phyloP scores from a whole-genome alignment of 2,329 filamentous ascomycete genomes.

The Didymella segeticola region DNA sequence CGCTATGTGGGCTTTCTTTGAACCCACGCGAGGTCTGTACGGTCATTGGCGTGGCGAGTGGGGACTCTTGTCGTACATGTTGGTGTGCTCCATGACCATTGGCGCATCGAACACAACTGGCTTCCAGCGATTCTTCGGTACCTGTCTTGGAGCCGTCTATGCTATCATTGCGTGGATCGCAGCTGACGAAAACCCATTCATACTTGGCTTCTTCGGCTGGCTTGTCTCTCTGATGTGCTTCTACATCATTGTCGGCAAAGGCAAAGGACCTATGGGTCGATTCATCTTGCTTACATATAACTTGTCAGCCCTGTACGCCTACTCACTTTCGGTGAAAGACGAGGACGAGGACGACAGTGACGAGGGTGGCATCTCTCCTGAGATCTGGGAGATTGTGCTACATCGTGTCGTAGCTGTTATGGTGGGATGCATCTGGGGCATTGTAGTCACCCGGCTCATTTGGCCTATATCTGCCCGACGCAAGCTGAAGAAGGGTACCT shows the following conservation, averaged over 20 bases:
- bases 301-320: slow-evolving; percentile 90
- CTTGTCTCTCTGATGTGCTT: slow-evolving; percentile 82
- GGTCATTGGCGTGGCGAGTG: slow-evolving; percentile 93
- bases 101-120: slow-evolving; percentile 95
- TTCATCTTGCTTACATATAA: slow-evolving; percentile 98
- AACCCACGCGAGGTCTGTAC: slow-evolving; percentile 78
- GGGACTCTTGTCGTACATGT: slow-evolving; percentile 96
- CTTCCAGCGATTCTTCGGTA: slow-evolving; percentile 84
- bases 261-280: slow-evolving; percentile 87
- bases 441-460: slow-evolving; percentile 85
- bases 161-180: slow-evolving; percentile 81
- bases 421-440: slow-evolving; percentile 87
- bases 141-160: slow-evolving; percentile 77
- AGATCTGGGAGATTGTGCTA: slow-evolving; percentile 85
- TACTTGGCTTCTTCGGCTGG: slow-evolving; percentile 83
- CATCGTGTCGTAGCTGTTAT: slow-evolving; percentile 89
- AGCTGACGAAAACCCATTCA: slow-evolving; percentile 73
- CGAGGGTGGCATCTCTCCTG: slow-evolving; percentile 81
- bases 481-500: slow-evolving; percentile 88
- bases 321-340: slow-evolving; percentile 82
- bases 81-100: slow-evolving; percentile 97
- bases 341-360: slow-evolving; percentile 76
- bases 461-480: slow-evolving; percentile 92
- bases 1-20: slow-evolving; percentile 86
- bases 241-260: slow-evolving; percentile 83